Evolutionary conservation across 306 rosid species (phyloP).

Genomic region (Castanea sativa): DNA sequence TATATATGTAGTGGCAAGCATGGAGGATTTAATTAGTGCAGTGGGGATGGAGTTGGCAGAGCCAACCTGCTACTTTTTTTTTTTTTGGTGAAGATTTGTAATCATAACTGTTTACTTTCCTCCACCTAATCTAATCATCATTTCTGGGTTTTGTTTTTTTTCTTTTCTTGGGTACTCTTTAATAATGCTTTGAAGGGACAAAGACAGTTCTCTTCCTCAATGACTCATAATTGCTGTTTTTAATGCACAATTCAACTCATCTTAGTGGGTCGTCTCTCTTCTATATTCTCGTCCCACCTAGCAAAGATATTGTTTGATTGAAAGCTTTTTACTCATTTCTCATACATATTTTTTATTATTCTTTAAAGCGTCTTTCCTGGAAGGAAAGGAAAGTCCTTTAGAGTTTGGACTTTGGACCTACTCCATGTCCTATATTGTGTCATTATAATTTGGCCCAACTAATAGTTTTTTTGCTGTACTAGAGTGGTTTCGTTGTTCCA

Average conservation of each 20-base stretch:
- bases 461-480: neutral
- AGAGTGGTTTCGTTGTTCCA: neutral
- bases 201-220: neutral
- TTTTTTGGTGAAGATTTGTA: neutral
- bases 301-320: neutral
- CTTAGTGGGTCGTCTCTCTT: neutral
- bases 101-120: slow-evolving; percentile 18
- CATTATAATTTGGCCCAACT: neutral
- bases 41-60: neutral
- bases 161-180: neutral
- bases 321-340: neutral
- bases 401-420: neutral
- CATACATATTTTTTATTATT: neutral
- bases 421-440: neutral
- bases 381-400: neutral
- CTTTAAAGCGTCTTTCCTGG: neutral
- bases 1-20: neutral
- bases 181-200: neutral
- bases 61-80: neutral
- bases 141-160: neutral
- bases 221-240: neutral
- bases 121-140: slow-evolving; percentile 26
- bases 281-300: neutral
- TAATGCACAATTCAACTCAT: neutral
- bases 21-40: neutral